Base-by-base conservation (phyloP, 441 rosid species). In the Melastoma candidum region DNA sequence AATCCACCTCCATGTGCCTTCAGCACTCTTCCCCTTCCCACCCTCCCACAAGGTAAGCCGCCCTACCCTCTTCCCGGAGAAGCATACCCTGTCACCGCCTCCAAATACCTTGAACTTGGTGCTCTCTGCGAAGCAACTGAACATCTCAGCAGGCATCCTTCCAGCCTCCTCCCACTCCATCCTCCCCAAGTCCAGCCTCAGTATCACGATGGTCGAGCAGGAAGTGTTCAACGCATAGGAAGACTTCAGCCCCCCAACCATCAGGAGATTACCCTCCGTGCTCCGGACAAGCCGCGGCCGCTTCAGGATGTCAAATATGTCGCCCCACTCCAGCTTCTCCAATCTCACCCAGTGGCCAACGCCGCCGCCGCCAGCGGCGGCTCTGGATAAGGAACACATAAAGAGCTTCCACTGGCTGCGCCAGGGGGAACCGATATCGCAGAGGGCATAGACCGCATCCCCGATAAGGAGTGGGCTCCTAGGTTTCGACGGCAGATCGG, bases 71-170 rank as follows among this genome's bases (percentile, higher is more conserved):
- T 85, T 90, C 7, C 81, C 88, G 0, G 90, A 90, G 66, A 90
- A 90, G 53, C 90, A 87, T 45, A 87, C 87, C 57, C 73, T 74
- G 53, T 90, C 80, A 0, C 93, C 96, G 10, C 85, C 77, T 22
- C 97, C 97, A 54, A 90, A 90, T 59, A 87, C 96, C 80, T 90
- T 90, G 50, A 90, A 78, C 72, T 90, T 90, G 57, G 79, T 87
- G 6, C 84, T 77, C 43, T 90, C 90, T 47, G 75, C 74, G 46
- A 90, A 87, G 60, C 77, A 72, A 49, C 74, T 73, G 47, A 84
- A 81, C 96, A 90, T 83, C 13, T 83, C 93, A 54, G 71, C 27
- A 0, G 97, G 96, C 96, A 90, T 87, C 61, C 96, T 69, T 3
- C 90, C 89, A 0, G 96, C 96, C 73, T 87, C 95, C 49, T 87